A percentile compares a stretch with the other conserved stretches of the same genome.
Evolutionary conservation across 2,329 filamentous ascomycete species (phyloP).

Genomic region (Nectriaceae sp.): DNA sequence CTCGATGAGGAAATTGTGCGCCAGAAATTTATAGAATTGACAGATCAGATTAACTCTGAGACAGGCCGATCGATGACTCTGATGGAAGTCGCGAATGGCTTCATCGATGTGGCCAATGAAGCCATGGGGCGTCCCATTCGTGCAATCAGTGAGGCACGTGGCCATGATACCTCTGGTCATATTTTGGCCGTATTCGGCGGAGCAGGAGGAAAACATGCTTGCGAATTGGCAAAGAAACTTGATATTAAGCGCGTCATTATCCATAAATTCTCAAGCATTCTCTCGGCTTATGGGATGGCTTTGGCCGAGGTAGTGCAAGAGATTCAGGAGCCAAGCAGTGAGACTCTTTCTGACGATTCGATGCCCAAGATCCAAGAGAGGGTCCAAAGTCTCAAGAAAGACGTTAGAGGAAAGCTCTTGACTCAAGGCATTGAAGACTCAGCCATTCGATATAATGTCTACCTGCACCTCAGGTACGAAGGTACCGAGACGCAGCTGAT

Average conservation of each 20-base stretch:
- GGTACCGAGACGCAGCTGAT: conserved; percentile 44
- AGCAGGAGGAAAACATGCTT: conserved; percentile 66
- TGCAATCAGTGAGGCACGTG: conserved; percentile 64
- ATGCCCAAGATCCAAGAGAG: background rate
- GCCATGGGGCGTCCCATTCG: conserved; percentile 76
- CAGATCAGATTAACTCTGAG: background rate
- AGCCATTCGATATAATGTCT: conserved; percentile 41
- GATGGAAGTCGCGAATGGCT: conserved; percentile 58
- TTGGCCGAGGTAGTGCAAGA: conserved; percentile 42
- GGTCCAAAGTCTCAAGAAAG: background rate
- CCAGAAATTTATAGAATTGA: background rate
- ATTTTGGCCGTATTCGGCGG: conserved; percentile 57
- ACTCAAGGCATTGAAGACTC: conserved; percentile 40
- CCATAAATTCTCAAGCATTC: conserved; percentile 40
- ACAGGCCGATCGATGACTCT: conserved; percentile 7
- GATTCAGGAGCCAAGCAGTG: conserved; percentile 34
- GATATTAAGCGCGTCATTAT: conserved; percentile 42
- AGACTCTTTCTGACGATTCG: conserved; percentile 10
- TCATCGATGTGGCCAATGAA: conserved; percentile 74
- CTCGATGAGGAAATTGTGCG: conserved; percentile 34
- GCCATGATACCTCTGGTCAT: conserved; percentile 30
- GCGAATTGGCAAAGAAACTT: conserved; percentile 40
- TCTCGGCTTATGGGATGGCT: conserved; percentile 46
- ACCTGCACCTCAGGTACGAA: conserved; percentile 50
- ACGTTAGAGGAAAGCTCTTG: background rate